Evolutionary conservation across 2,329 filamentous ascomycete genomes (phyloP).

Genomic region (Capronia americana): DNA sequence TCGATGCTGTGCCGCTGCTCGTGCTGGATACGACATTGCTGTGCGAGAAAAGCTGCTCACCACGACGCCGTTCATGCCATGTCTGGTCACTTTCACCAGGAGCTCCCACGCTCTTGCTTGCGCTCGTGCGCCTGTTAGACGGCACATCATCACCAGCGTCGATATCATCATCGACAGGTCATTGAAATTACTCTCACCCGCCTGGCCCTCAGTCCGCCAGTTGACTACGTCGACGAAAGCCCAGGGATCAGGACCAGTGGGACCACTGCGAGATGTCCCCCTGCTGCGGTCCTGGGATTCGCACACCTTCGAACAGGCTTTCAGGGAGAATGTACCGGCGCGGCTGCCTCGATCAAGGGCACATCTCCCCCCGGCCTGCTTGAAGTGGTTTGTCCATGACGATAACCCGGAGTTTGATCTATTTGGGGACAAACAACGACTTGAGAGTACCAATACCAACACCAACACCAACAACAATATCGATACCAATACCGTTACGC

Average conservation of each 20-base stretch:
- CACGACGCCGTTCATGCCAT: not conserved
- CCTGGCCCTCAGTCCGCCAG: not conserved
- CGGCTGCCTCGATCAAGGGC: conserved; percentile 57
- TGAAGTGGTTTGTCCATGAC: conserved; percentile 63
- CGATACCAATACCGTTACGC: not conserved
- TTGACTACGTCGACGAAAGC: not conserved
- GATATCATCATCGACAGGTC: not conserved
- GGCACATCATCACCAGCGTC: not conserved
- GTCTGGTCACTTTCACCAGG: not conserved
- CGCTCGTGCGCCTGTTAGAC: not conserved
- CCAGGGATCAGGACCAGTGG: not conserved
- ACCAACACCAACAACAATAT: not conserved
- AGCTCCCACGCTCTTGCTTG: not conserved
- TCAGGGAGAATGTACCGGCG: conserved; percentile 60
- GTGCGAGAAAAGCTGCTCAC: not conserved
- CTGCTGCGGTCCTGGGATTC: conserved; percentile 47
- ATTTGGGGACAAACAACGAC: conserved; percentile 48
- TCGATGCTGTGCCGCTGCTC: not conserved
- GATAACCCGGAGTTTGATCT: conserved; percentile 9
- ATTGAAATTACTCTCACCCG: not conserved
- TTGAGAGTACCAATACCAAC: conserved; percentile 41
- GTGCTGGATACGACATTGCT: not conserved
- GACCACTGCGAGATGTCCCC: conserved; percentile 20
- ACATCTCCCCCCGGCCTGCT: conserved; percentile 58
- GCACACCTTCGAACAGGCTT: conserved; percentile 60